Percentiles rank a stretch among this genome's conserved stretches.
Conservation (phyloP, 805 yeast species). For the Komagataella pseudopastoris region DNA sequence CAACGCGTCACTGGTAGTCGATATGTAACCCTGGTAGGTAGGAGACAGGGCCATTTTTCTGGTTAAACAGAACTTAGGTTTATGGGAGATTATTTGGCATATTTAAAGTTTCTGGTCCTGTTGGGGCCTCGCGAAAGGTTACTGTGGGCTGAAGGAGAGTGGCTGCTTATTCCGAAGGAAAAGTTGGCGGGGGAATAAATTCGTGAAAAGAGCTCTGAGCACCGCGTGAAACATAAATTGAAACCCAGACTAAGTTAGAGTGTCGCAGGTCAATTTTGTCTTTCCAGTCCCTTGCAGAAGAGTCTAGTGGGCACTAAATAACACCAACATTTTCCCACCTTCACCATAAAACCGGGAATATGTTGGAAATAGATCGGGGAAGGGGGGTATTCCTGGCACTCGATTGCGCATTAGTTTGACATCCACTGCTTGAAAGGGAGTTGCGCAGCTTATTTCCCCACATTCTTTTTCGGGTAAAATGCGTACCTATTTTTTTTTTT, state of each 20-base stretch:
- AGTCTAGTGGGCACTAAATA: neutral
- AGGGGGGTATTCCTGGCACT: neutral
- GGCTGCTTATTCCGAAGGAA: neutral
- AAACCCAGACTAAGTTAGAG: neutral
- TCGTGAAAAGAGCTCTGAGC: neutral
- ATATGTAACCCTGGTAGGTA: constrained; percentile 64
- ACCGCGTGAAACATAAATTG: neutral
- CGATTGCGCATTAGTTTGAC: neutral
- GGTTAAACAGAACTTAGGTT: neutral
- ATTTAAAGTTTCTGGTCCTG: neutral
- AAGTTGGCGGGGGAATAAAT: neutral
- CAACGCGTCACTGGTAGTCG: constrained; percentile 74
- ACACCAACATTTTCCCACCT: neutral
- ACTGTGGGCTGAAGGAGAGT: neutral
- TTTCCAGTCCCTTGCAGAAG: neutral
- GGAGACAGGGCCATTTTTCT: constrained; percentile 19
- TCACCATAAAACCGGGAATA: too few species aligned
- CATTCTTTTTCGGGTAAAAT: neutral
- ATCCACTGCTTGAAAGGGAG: neutral
- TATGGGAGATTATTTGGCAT: neutral
- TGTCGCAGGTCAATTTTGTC: neutral
- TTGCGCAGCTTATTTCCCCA: neutral
- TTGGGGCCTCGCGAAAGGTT: neutral
- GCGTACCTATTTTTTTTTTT: neutral
- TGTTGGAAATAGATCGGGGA: neutral